phyloP scores from a whole-genome alignment of 768 basidiomycete species.

The Mycena rebaudengoi region DNA sequence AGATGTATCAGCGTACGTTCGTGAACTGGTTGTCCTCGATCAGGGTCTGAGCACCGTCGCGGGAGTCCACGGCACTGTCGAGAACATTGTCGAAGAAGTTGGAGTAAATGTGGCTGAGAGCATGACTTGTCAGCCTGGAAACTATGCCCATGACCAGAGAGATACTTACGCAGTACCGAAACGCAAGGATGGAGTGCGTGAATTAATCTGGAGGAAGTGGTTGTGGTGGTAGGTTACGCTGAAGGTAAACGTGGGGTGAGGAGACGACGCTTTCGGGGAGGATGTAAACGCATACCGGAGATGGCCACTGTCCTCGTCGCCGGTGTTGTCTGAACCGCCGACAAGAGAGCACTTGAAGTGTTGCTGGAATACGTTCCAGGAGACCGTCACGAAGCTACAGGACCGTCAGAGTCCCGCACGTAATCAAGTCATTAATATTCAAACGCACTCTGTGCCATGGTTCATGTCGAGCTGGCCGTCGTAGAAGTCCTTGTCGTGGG shows the following conservation, averaged over 20 bases:
- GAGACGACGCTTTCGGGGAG: neutral
- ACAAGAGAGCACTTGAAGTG: constrained; percentile 27
- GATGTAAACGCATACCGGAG: constrained; percentile 11
- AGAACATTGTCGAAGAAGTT: constrained; percentile 23
- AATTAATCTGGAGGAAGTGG: constrained; percentile 26
- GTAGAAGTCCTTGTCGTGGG: constrained; percentile 27
- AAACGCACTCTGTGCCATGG: constrained; percentile 23
- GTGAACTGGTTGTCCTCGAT: constrained; percentile 27
- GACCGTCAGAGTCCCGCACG: neutral
- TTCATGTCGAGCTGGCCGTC: constrained; percentile 26
- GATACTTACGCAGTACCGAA: constrained; percentile 18
- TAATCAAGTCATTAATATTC: neutral
- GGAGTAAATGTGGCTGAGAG: constrained; percentile 21
- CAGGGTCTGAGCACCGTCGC: constrained; percentile 22
- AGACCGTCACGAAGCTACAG: constrained; percentile 23
- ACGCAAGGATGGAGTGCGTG: constrained; percentile 24
- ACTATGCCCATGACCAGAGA: neutral
- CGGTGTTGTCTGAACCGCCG: constrained; percentile 25
- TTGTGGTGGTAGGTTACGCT: constrained; percentile 29
- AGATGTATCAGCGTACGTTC: constrained; percentile 4
- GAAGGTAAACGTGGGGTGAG: neutral
- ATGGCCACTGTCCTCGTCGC: constrained; percentile 25
- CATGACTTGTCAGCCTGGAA: neutral
- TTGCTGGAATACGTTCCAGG: constrained; percentile 27
- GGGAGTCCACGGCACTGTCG: constrained; percentile 15